These are phyloP conservation scores for Aspergillus melleus DNA, from an alignment of 2,329 filamentous ascomycete genomes.

Conservation along the genomic window DNA sequence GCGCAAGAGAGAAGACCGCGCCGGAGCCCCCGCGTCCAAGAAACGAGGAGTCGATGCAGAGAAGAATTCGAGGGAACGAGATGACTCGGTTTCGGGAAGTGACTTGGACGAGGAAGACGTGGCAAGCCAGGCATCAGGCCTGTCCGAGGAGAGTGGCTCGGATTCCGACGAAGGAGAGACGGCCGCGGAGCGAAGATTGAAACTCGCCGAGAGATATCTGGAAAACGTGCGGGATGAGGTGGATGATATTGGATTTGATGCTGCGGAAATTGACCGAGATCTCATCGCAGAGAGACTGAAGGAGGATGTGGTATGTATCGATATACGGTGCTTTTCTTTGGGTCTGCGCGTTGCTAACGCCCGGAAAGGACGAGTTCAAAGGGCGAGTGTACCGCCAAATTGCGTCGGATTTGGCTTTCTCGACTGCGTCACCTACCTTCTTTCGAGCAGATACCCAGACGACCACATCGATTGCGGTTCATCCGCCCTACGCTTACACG, in stretches of 20 bases:
- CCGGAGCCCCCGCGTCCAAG: conserved; percentile 45
- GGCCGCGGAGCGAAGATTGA: conserved; percentile 79
- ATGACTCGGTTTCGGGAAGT: conserved; percentile 85
- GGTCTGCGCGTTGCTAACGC: conserved; percentile 15
- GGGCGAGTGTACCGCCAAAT: conserved; percentile 84
- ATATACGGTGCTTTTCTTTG: neutral
- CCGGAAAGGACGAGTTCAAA: conserved; percentile 71
- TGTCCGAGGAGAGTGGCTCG: conserved; percentile 57
- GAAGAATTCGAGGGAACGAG: conserved; percentile 46
- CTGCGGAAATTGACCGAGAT: conserved; percentile 88
- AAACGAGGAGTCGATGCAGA: conserved; percentile 45
- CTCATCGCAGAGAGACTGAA: conserved; percentile 86
- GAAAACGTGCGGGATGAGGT: conserved; percentile 84
- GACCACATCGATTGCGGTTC: conserved; percentile 77
- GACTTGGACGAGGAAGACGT: conserved; percentile 68
- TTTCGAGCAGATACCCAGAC: conserved; percentile 77
- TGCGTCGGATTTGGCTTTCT: conserved; percentile 70
- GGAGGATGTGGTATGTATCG: conserved; percentile 70
- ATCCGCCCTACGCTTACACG: conserved; percentile 80
- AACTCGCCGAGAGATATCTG: conserved; percentile 88
- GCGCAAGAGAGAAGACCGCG: conserved; percentile 68
- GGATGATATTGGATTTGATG: conserved; percentile 85
- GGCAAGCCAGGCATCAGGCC: conserved; percentile 48
- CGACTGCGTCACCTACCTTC: conserved; percentile 64
- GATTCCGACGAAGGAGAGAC: conserved; percentile 79